Evolutionary conservation across 202 grass and related monocot genomes (phyloP), one percentile per base, ranked within the genome.

Genomic region (Musa balbisiana): DNA sequence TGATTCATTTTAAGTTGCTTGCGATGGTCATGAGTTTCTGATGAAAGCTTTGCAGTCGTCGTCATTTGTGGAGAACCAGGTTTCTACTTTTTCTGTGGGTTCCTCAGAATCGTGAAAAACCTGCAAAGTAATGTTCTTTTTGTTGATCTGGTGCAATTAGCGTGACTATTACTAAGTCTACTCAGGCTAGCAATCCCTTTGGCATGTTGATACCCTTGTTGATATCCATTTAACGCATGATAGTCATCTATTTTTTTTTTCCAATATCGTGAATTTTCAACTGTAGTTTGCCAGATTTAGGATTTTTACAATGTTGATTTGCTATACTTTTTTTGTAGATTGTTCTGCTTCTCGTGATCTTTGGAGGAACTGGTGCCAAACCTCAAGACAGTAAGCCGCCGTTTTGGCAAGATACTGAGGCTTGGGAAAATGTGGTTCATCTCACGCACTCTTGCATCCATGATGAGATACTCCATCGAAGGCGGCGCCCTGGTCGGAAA

Each of bases 391-490:
- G 24, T 64, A 85, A 87, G 62, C 53, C 71, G 52, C 67, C 75
- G 23, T 53, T 64, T 64, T 74, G 66, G 10, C 85, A 85, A 85
- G 70, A 76, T 19, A 76, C 49, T 1, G 90, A 97, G 62, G 72
- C 67, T 11, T 87, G 74, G 27, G 83, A 90, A 67, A 84, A 84
- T 69, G 74, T 67, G 66, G 83, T 59, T 21, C 88, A 92, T 88
- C 91, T 88, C 69, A 99, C 82, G 69, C 95, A 99, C 62, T 99
- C 95, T 10, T 99, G 95, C 83, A 99, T 99, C 76, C 95, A 99
- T 59, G 95, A 99, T 52, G 91, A 99, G 64, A 95, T 99, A 81
- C 83, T 99, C 10, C 89, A 99, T 81, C 91, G 90, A 72, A 86
- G 87, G 55, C 89, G 83, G 0, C 87, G 85, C 27, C 82, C 89